Base-by-base conservation (phyloP, 2,329 filamentous ascomycete genomes). In the Hypoxylon sp. region DNA sequence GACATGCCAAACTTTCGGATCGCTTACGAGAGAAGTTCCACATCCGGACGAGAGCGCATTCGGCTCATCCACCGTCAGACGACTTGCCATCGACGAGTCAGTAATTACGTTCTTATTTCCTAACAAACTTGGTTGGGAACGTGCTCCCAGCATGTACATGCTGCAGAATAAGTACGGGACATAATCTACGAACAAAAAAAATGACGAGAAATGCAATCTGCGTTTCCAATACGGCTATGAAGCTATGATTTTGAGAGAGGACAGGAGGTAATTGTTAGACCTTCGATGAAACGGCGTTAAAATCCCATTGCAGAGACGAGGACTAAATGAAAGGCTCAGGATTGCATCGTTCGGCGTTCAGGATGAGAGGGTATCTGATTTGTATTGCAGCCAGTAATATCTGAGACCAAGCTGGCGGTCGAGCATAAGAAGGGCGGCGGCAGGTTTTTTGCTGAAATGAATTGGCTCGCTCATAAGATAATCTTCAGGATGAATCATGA, bases 1-100 rank as follows among this genome's bases (percentile, higher is more conserved):
- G 74, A 17, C 73, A 75, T 41, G 71, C 74, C 7, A 72, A 68
- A 31, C 63, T 84, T 26, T 72, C 81, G 5, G 73, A 76, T 31
- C 76, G 76, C 41, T 67, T 84, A 31, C 74, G 76, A 35, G 80
- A 81, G 35, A 77, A 74, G 59, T 82, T 84, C 60, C 75, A 75
- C 31, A 75, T 82, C 47, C 74, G 76, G 29, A 80, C 78, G 8
- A 73, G 75, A 23, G 69, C 76, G 8, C 75, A 79, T 54, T 58
- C 59, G 23, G 69, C 76, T 9, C 75, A 79, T 54, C 59, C 59
- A 9, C 53, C 54, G 8, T n/a, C n/a, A n/a, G 53, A 42, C 34
- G 48, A 34, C 34, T 23, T 25, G 15, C 36, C 11, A 13, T 46
- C 41, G 45, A 49, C 35, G 31, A 53, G 41, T 12, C 27, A 36